Base-by-base conservation (phyloP, 1,139 yeast species). In the Blastobotrys proliferans region DNA sequence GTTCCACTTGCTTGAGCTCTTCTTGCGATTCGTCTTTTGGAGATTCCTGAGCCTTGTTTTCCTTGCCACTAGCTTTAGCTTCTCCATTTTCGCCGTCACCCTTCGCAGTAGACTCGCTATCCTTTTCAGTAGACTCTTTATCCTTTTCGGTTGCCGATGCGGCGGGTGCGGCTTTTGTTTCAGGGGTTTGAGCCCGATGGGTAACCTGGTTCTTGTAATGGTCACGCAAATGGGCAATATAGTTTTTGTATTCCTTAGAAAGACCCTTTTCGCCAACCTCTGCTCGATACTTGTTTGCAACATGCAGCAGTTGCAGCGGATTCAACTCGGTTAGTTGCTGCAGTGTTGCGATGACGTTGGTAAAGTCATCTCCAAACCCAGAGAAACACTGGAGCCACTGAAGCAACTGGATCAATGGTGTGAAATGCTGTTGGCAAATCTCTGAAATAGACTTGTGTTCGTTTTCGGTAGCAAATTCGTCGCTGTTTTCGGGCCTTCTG, bases 311-410 rank as follows among this genome's bases (percentile, higher is more conserved):
- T 57, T 90, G 97, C 35, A 68, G 69, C 31, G 87, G 81, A 47
- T 83, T 83, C 44, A 92, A 67, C 9, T 71, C 69, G 35, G 62
- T 63, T 17, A 70, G 58, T 47, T 69, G 72, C 45, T 66, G 70
- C 27, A 70, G 53, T 1, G 73, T 67, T 3, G 70, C 66, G 70
- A 81, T 60, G 73, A 78, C 61, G 73, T 77, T 49, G 66, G 74
- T 47, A 77, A 70, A 41, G 83, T 82, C 56, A 69, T 75, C 51
- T 67, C 76, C 61, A 81, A 73, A 53, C 69, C 75, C 56, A 70
- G 95, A 79, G 64, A 88, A 77, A 41, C 92, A 83, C 61, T 92
- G 97, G 41, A 90, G 67, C 88, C 95, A 90, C 61, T 92, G 97
- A 47, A 92, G 66, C 26, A 92, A 64, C 60, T 90, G 94, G 44